Evolutionary conservation across 257 asterid species (phyloP).

Genomic region (Marsdenia floribunda): DNA sequence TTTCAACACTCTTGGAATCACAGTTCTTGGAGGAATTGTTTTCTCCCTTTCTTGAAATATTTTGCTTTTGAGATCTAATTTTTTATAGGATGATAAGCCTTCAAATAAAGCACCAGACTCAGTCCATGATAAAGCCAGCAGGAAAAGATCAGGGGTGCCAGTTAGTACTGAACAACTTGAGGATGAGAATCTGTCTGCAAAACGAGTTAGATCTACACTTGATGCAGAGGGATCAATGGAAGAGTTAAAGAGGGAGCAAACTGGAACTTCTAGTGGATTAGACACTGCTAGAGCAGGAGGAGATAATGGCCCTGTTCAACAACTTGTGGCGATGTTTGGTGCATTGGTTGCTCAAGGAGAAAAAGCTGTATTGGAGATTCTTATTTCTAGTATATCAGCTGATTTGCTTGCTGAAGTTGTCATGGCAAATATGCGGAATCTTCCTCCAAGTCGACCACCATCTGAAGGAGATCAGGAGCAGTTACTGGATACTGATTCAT

Average conservation of each 20-base stretch:
- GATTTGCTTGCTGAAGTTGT: constrained; percentile 96
- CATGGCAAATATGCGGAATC: constrained; percentile 72
- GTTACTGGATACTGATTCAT: constrained; percentile 28
- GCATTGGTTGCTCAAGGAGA: constrained; percentile 96
- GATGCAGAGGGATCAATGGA: constrained; percentile 40
- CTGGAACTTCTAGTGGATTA: constrained; percentile 31
- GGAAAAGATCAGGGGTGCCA: constrained; percentile 58
- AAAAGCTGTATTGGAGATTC: constrained; percentile 79
- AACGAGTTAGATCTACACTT: constrained; percentile 58
- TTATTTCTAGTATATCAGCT: constrained; percentile 91
- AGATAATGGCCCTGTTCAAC: constrained; percentile 86
- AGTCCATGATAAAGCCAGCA: constrained; percentile 37
- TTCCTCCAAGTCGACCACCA: constrained; percentile 53
- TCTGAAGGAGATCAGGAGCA: constrained; percentile 53
- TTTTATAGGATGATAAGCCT: constrained; percentile 62
- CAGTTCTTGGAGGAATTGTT: constrained; percentile 3
- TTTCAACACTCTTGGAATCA: not conserved
- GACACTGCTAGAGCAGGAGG: constrained; percentile 37
- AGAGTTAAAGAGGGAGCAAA: constrained; percentile 41
- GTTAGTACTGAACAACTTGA: constrained; percentile 39
- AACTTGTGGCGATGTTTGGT: constrained; percentile 94
- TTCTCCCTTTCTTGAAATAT: constrained; percentile 3
- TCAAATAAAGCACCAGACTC: constrained; percentile 27
- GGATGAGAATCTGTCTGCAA: constrained; percentile 47
- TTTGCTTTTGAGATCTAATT: constrained; percentile 10